Percentiles rank a stretch among this genome's conserved stretches.
These are phyloP conservation scores for Cystobasidiopsis lactophilus DNA, from an alignment of 768 basidiomycete genomes.

Conservation along the genomic window DNA sequence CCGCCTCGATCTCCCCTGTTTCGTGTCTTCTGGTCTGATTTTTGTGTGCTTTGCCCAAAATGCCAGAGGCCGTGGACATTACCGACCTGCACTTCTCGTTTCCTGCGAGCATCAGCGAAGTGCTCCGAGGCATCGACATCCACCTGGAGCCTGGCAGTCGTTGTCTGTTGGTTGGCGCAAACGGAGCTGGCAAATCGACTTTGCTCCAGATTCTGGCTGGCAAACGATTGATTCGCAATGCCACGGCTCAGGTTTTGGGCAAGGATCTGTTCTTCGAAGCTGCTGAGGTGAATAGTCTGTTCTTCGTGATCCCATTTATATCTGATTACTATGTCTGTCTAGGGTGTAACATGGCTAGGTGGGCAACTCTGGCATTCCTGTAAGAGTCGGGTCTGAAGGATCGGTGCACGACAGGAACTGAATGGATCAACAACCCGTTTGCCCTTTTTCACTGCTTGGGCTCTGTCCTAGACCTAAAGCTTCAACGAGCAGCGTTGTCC, in stretches of 20 bases:
- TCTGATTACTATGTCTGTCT: neutral
- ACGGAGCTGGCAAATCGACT: constrained; percentile 91
- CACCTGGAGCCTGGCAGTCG: constrained; percentile 50
- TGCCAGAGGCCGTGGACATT: constrained; percentile 23
- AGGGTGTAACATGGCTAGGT: constrained; percentile 26
- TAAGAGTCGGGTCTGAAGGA: too few relatives aligned
- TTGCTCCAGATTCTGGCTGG: constrained; percentile 82
- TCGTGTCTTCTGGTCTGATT: too few relatives aligned
- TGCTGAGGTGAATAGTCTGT: constrained; percentile 28
- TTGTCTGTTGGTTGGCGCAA: constrained; percentile 73
- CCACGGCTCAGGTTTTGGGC: constrained; percentile 48
- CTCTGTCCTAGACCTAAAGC: too few relatives aligned
- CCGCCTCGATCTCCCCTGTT: too few relatives aligned
- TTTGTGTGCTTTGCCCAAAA: too few relatives aligned
- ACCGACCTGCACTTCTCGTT: constrained; percentile 30
- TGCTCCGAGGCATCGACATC: constrained; percentile 45
- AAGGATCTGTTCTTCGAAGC: constrained; percentile 76
- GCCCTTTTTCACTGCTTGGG: too few relatives aligned
- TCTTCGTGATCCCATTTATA: neutral
- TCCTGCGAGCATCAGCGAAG: constrained; percentile 26
- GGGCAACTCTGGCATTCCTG: too few relatives aligned
- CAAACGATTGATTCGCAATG: constrained; percentile 48
- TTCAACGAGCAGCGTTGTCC: too few relatives aligned
- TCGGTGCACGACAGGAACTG: too few relatives aligned
- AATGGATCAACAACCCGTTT: constrained; percentile 99